Base-by-base conservation (phyloP, 345 rosid species). In the Angophora floribunda region DNA sequence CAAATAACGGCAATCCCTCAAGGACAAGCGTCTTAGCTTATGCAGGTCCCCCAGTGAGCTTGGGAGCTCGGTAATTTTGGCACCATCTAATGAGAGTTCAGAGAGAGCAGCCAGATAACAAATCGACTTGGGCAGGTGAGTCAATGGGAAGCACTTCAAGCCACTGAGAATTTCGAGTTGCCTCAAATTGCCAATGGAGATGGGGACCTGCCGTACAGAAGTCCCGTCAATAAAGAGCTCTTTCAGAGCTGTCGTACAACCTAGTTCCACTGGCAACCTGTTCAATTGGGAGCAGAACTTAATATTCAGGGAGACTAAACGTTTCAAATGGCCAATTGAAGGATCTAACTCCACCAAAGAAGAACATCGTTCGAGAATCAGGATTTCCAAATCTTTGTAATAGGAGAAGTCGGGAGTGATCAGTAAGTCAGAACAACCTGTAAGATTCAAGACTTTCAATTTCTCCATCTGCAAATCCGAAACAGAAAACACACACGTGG, bases 371-470 rank as follows among this genome's bases (percentile, higher is more conserved):
- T 15, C 13, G 26, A 89, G 47, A 55, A 44, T 75, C 45, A 86
- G 6, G 16, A 61, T 86, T 53, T 86, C 86, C 47, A 86, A 44
- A 53, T 41, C 10, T 26, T 22, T 36, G 52, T 11, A 75, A 28
- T 1, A 0, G 6, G 88, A 86, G 30, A 89, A 59, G 49, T 59
- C 2, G 4, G 88, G 86, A 17, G 78, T 75, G n/a, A 21, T 5
- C 9, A 5, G 51, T 9, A 89, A 57, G 21, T 45, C 21, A 0
- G 10, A 57, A 15, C 50, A 2, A 0, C 53, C 24, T 0, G 45
- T 13, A 14, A 89, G 90, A 22, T 86, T 52, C 78, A 89, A 22
- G 10, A 79, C 88, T 50, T 86, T 86, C 80, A 89, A 28, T 3
- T 47, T 53, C 53, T 16, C 6, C 59, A n/a, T 51, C 88, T 75